These are phyloP conservation scores for Tilletia walkeri DNA, from an alignment of 1,284 basidiomycete genomes.

Conservation along the genomic window DNA sequence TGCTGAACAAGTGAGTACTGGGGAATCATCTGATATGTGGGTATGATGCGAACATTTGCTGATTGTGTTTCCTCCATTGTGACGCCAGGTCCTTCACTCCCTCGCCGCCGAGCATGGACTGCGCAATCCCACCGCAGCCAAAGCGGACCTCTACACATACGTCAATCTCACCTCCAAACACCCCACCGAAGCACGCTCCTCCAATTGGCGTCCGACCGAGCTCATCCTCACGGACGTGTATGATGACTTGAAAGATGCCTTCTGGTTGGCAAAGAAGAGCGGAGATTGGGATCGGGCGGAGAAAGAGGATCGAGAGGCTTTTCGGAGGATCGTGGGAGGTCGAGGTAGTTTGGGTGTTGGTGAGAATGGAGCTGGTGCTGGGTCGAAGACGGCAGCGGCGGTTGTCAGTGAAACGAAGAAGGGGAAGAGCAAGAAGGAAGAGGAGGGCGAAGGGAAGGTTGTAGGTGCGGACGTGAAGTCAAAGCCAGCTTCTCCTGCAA, in stretches of 20 bases:
- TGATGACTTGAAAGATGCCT: background rate
- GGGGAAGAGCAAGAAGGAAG: background rate
- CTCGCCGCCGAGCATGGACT: background rate
- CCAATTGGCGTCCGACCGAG: slow-evolving; percentile 8
- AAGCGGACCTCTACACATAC: slow-evolving; percentile 11
- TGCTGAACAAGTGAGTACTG: background rate
- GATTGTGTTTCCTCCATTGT: background rate
- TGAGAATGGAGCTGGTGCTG: too few species aligned
- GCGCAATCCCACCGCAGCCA: background rate
- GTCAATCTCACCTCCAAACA: slow-evolving; percentile 2
- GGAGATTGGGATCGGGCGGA: background rate
- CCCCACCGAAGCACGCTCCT: background rate
- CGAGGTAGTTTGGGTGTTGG: background rate
- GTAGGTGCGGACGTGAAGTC: background rate
- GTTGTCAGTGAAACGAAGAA: background rate
- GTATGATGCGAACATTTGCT: background rate
- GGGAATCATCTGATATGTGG: background rate
- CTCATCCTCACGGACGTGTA: slow-evolving; percentile 5
- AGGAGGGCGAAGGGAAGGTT: background rate
- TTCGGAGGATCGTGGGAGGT: background rate
- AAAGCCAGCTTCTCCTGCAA: background rate
- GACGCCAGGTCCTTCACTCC: background rate
- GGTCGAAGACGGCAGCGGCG: background rate
- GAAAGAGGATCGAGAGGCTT: background rate
- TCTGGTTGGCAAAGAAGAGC: background rate